Evolutionary conservation across 768 basidiomycete genomes (phyloP).

Genomic region (Leccinum imitatum): DNA sequence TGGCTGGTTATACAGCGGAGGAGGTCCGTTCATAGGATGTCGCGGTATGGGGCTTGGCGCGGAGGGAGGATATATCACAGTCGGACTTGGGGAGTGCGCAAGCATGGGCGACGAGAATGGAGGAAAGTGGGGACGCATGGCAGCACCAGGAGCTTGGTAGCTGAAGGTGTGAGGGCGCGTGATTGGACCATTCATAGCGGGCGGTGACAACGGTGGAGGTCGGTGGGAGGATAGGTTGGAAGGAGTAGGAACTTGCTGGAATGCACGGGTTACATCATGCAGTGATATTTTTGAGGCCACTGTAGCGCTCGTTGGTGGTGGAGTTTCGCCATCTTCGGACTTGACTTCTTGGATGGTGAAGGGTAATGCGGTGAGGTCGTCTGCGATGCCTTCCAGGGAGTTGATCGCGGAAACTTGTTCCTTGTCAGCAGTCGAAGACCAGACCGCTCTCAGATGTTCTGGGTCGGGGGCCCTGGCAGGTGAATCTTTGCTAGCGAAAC

Average conservation of each 20-base stretch:
- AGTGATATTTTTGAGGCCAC: conserved; percentile 72
- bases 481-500: conserved; percentile 63
- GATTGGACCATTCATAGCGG: conserved; percentile 37
- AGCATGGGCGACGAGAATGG: conserved; percentile 69
- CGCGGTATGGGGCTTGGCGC: conserved; percentile 64
- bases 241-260: conserved; percentile 79
- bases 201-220: conserved; percentile 49
- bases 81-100: conserved; percentile 67
- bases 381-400: conserved; percentile 80
- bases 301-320: conserved; percentile 59
- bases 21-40: conserved; percentile 61
- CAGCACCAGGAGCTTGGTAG: conserved; percentile 42
- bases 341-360: conserved; percentile 85
- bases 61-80: conserved; percentile 64
- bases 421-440: conserved; percentile 78
- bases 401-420: conserved; percentile 67
- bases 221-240: conserved; percentile 48
- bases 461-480: conserved; percentile 70
- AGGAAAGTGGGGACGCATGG: conserved; percentile 56
- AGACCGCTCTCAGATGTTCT: conserved; percentile 82
- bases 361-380: conserved; percentile 77
- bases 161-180: conserved; percentile 28
- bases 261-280: conserved; percentile 81
- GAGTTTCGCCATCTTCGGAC: conserved; percentile 81
- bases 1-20: conserved; percentile 57